phyloP scores from a whole-genome alignment of 2,329 filamentous ascomycete species.

The Fusarium udum region DNA sequence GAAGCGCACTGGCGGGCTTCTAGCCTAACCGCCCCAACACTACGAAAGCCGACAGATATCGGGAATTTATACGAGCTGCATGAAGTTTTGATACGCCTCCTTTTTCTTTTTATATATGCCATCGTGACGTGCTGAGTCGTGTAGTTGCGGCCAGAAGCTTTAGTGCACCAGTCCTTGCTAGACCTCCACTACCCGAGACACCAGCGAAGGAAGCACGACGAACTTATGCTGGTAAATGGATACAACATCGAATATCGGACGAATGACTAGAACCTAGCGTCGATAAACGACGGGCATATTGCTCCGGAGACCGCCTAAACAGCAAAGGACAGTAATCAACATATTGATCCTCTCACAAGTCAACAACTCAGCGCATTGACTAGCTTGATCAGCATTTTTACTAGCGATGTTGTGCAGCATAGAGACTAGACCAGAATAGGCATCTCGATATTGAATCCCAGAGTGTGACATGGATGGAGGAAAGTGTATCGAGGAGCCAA shows the following conservation, averaged over 20 bases:
- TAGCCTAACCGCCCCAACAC: not conserved
- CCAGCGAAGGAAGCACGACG: not conserved
- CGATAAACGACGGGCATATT: not conserved
- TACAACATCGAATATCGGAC: not conserved
- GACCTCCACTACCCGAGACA: not conserved
- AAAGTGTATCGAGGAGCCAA: not conserved
- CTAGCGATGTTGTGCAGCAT: slow-evolving; percentile 6
- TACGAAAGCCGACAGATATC: not conserved
- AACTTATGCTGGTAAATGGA: not conserved
- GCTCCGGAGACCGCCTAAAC: not conserved
- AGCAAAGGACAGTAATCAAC: not conserved
- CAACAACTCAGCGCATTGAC: slow-evolving; percentile 1
- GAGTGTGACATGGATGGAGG: not conserved
- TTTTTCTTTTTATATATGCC: not conserved
- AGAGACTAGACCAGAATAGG: slow-evolving; percentile 33
- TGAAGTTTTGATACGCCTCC: not conserved
- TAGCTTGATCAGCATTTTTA: slow-evolving; percentile 7
- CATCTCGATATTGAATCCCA: slow-evolving; percentile 17
- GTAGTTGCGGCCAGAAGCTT: not conserved
- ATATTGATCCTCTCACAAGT: not conserved
- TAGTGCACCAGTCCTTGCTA: not conserved
- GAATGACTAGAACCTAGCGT: not conserved
- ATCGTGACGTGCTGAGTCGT: not conserved
- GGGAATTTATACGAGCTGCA: not conserved
- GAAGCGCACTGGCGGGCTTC: not conserved